These are phyloP conservation scores for Rhodotorula kratochvilovae DNA, from an alignment of 768 basidiomycete species.

Conservation along the genomic window DNA sequence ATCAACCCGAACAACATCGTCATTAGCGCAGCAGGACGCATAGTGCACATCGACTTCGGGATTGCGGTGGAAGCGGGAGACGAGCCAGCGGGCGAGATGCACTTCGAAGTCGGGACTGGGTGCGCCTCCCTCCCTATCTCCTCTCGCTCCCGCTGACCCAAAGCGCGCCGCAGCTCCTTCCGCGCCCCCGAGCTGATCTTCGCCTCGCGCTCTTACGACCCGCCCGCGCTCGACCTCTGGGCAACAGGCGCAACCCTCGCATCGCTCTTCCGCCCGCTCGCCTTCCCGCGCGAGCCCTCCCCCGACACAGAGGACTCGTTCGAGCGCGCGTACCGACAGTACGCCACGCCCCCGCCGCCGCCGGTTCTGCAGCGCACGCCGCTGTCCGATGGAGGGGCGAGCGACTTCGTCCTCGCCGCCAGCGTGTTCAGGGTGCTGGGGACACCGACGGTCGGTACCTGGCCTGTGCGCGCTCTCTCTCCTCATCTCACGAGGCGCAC, in stretches of 20 bases:
- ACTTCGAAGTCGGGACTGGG: conserved; percentile 85
- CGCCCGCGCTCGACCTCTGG: conserved; percentile 74
- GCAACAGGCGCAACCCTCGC: conserved; percentile 70
- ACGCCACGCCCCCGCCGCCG: conserved; percentile 4
- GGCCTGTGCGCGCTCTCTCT: conserved; percentile 66
- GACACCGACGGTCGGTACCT: conserved; percentile 64
- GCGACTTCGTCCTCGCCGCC: conserved; percentile 80
- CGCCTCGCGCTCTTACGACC: conserved; percentile 63
- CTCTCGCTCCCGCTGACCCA: neutral
- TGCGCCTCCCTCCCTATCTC: conserved; percentile 46
- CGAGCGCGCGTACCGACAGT: conserved; percentile 12
- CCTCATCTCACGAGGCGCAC: neutral
- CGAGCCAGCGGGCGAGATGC: conserved; percentile 50
- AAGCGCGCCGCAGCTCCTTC: conserved; percentile 67
- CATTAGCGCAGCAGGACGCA: conserved; percentile 58
- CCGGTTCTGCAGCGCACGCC: conserved; percentile 51
- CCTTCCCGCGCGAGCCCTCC: conserved; percentile 44
- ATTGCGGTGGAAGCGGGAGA: conserved; percentile 53
- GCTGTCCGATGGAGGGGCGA: conserved; percentile 67
- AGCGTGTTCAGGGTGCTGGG: conserved; percentile 82
- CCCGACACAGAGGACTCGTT: conserved; percentile 11
- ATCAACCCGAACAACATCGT: conserved; percentile 79
- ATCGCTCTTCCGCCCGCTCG: conserved; percentile 70
- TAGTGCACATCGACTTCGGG: conserved; percentile 83
- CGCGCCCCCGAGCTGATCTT: conserved; percentile 88